phyloP scores from a whole-genome alignment of 495 filamentous ascomycete genomes.

The Entonaema liquescens region DNA sequence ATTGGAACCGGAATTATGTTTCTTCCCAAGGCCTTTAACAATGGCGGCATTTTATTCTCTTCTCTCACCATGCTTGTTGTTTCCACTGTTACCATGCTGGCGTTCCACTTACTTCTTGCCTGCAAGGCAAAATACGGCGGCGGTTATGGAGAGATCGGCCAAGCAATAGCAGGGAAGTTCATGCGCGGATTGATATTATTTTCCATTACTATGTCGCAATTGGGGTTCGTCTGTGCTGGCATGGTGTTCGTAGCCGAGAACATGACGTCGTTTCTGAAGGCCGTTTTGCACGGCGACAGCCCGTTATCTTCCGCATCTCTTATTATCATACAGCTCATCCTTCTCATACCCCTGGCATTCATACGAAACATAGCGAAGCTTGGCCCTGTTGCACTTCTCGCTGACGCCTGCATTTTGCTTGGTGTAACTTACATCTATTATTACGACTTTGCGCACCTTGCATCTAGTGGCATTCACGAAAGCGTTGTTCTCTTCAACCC shows the following conservation, averaged over 20 bases:
- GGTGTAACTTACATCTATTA: constrained; percentile 72
- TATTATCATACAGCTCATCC: constrained; percentile 64
- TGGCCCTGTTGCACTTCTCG: constrained; percentile 65
- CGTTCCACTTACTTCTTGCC: constrained; percentile 69
- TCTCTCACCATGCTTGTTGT: constrained; percentile 65
- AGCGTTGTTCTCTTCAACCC: constrained; percentile 69
- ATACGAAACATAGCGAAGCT: constrained; percentile 73
- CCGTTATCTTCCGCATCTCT: constrained; percentile 56
- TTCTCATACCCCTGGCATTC: constrained; percentile 66
- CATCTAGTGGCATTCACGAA: constrained; percentile 54
- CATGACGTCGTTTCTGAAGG: constrained; percentile 63
- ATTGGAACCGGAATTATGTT: constrained; percentile 75
- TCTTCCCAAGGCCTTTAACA: constrained; percentile 72
- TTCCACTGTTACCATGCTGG: constrained; percentile 64
- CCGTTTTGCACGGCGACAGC: constrained; percentile 52
- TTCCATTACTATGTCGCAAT: constrained; percentile 71
- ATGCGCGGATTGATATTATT: constrained; percentile 63
- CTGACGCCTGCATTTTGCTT: constrained; percentile 69
- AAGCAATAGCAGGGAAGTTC: constrained; percentile 59
- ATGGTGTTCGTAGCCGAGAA: constrained; percentile 75
- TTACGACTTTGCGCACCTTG: constrained; percentile 64
- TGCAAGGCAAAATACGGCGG: constrained; percentile 62
- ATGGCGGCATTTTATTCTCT: constrained; percentile 73
- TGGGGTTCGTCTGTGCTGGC: constrained; percentile 72
- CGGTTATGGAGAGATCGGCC: constrained; percentile 70